Evolutionary conservation across 1,284 basidiomycete species (phyloP), one percentile per base, ranked within the genome.

Genomic region (Malassezia brasiliensis): DNA sequence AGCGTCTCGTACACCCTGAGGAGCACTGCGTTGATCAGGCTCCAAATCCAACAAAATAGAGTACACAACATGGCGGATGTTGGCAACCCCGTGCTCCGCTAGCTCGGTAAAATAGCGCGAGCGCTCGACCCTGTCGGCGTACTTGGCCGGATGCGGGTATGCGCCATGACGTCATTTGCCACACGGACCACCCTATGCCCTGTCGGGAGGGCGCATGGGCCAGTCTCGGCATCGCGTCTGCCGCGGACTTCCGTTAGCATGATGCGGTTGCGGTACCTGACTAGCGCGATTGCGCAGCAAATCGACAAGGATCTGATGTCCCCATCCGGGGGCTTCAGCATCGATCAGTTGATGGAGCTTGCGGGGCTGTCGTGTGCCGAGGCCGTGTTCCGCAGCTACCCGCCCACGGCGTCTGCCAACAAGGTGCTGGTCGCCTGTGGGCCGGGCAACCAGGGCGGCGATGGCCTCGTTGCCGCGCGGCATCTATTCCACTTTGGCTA

Each of bases 281-380:
- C 60, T 22, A 63, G 68, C 11, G 41, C 53, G 3, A 62, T 54
- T 12, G 70, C 72, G 5, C 54, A 59, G 28, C 52, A 64, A 39
- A 63, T 74, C 44, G 72, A 74, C 38, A 15, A 54, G 22, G 67
- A 66, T 25, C 64, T 74, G 53, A 68, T 74, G 66, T 65, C 66
- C 0, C 30, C 60, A 6, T 41, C 55, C 0, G 64, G 64, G 5
- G 72, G 64, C 2, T 74, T 70, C 34, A 64, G 62, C 12, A 63
- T 72, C 28, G 67, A 67, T 36, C 74, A 94, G 87, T 79, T 99
- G 28, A 98, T 98, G 91, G 93, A 99, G 72, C 82, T 99, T 2
- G 94, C 94, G n/a, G 94, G 94, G 0, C 79, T 96, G 14, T 85
- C 93, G 0, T 96, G 93, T 69, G 94, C 94, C 0, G 88, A 93